Evolutionary conservation across 306 rosid genomes (phyloP), one percentile per base, ranked within the genome.

Genomic region (Hylodesmum podocarpum): DNA sequence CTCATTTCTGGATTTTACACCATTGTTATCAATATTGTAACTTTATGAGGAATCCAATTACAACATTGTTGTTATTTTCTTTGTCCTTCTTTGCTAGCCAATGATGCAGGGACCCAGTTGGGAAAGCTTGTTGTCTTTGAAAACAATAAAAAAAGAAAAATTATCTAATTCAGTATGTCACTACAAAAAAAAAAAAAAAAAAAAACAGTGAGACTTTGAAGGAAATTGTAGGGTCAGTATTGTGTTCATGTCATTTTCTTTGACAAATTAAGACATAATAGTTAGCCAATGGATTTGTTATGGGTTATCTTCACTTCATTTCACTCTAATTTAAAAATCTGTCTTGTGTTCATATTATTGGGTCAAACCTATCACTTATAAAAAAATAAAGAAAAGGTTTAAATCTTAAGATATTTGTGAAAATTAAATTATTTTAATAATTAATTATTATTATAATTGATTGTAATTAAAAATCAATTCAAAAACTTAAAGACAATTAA

Each of bases 181-280:
- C 11, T 8, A 40, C 21, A 13, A 58, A 15, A 28, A 3, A 22
- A 24, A 11, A 0, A 21, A 21, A 22, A 18, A 53, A 10, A 54
- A 24, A 3, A 31, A n/a, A n/a, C 8, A 9, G 10, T 36, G 44
- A 1, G 78, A 39, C 78, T 16, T 33, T 16, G 58, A 40, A 28
- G 4, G 24, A 27, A 27, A 72, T 12, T 6, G 33, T 58, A 25
- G 78, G 58, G 70, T 28, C 68, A 1, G 33, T 22, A 43, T 73
- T 73, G 78, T 44, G 18, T 73, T 57, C 69, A 41, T 18, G 58
- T 55, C 67, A 55, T 55, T 72, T 54, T 72, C 40, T 7, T 22
- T 24, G 14, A 55, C 28, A 37, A 72, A 51, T 36, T 70, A 7
- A 24, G 27, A n/a, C 39, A 47, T 69, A 4, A 27, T 69, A 4